These are phyloP conservation scores for Zopfia rhizophila DNA, from an alignment of 2,329 filamentous ascomycete species.

Conservation along the genomic window DNA sequence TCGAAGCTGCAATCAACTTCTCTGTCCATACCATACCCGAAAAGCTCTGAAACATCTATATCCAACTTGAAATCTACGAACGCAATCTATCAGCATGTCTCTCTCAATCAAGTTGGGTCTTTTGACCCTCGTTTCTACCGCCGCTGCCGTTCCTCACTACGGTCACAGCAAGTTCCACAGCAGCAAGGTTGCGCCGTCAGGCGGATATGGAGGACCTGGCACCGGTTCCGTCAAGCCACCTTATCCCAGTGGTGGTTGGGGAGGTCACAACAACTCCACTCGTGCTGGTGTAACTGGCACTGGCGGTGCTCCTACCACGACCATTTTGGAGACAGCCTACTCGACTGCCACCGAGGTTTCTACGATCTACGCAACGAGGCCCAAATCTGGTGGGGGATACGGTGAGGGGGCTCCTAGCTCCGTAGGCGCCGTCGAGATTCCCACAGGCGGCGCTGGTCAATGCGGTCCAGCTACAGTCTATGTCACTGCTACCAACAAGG, in stretches of 20 bases:
- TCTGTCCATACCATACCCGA: constrained; percentile 25
- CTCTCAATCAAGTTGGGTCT: constrained; percentile 52
- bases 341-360: constrained; percentile 38
- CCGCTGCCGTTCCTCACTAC: constrained; percentile 51
- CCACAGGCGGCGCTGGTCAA: constrained; percentile 29
- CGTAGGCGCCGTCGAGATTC: constrained; percentile 31
- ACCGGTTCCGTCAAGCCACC: constrained; percentile 28
- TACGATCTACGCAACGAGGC: constrained; percentile 39
- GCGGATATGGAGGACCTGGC: constrained; percentile 16
- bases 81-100: constrained; percentile 46
- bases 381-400: constrained; percentile 15
- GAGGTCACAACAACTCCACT: constrained; percentile 36
- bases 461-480: constrained; percentile 45
- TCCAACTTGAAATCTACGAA: no score
- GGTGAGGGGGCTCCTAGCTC: constrained; percentile 33
- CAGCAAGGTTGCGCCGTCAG: constrained; percentile 22
- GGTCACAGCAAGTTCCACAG: constrained; percentile 41
- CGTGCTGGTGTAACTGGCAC: constrained; percentile 33
- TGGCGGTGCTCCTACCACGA: constrained; percentile 34
- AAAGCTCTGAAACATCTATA: constrained; percentile 25
- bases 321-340: constrained; percentile 35
- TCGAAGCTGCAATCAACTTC: constrained; percentile 49
- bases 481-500: constrained; percentile 54
- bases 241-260: constrained; percentile 47
- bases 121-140: constrained; percentile 55